phyloP scores from a whole-genome alignment of 208 protist species.

The Leishmania guyanensis region DNA sequence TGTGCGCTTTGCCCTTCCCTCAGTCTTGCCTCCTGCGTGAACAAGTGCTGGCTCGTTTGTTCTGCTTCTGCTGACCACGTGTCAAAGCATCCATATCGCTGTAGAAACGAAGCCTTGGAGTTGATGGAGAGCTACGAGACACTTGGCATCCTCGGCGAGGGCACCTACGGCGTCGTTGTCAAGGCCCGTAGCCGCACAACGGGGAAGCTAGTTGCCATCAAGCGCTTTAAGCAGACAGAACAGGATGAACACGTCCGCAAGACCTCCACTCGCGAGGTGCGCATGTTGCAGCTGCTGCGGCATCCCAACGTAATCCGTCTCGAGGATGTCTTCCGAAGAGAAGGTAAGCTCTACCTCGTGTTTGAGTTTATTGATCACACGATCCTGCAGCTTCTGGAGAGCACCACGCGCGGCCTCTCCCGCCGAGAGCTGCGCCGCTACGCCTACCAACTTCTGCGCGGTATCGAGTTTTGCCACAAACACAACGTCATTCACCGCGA shows the following conservation, averaged over 20 bases:
- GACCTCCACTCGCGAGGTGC: constrained; percentile 93
- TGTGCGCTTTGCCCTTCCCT: constrained; percentile 1
- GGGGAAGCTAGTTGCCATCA: constrained; percentile 94
- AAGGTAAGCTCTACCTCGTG: constrained; percentile 95
- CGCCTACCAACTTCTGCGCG: constrained; percentile 94
- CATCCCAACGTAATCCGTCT: constrained; percentile 95
- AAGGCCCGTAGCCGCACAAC: constrained; percentile 93
- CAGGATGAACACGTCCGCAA: constrained; percentile 94
- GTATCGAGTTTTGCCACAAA: constrained; percentile 94
- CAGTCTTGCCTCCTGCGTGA: background rate
- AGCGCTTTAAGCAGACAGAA: constrained; percentile 96
- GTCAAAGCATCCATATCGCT: background rate
- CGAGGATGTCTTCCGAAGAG: constrained; percentile 91
- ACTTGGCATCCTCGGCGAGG: constrained; percentile 92
- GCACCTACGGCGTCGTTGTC: constrained; percentile 95
- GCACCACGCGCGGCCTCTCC: constrained; percentile 67
- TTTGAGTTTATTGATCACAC: constrained; percentile 96
- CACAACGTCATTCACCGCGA: constrained; percentile 94
- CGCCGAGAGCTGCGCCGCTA: constrained; percentile 77
- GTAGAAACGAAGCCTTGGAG: background rate
- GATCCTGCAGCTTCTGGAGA: constrained; percentile 92
- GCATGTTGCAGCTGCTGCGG: constrained; percentile 93
- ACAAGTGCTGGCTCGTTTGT: background rate
- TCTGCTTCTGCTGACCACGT: background rate
- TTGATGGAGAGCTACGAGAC: constrained; percentile 93